Evolutionary conservation across 805 yeast species (phyloP).

Genomic region (Nakazawaea anatomiae): DNA sequence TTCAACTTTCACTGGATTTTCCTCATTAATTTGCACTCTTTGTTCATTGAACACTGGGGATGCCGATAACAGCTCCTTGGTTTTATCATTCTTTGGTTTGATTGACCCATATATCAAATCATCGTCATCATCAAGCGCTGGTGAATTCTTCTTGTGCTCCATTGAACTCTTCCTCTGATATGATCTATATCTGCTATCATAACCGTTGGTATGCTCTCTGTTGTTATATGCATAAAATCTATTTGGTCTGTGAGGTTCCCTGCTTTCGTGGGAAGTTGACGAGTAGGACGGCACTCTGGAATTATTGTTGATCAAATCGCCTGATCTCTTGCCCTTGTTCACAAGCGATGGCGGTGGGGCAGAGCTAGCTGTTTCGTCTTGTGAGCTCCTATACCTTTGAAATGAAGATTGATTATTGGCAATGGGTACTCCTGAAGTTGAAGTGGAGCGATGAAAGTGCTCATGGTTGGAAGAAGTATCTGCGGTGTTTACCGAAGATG

Average conservation of each 20-base stretch:
- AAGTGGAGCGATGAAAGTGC: background rate
- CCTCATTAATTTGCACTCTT: background rate
- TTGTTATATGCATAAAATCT: background rate
- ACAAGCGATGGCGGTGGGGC: background rate
- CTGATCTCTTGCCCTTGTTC: background rate
- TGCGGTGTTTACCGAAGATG: slow-evolving; percentile 1
- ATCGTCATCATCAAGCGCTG: slow-evolving; percentile 4
- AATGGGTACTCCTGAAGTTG: slow-evolving; percentile 1
- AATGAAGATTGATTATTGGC: slow-evolving; percentile 1
- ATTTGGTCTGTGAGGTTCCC: background rate
- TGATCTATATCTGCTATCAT: slow-evolving; percentile 1
- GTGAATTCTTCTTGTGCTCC: background rate
- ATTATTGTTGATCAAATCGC: slow-evolving; percentile 1
- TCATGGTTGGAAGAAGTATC: background rate
- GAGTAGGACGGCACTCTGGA: background rate
- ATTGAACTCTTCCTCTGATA: background rate
- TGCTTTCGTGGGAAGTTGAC: background rate
- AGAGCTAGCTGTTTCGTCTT: background rate
- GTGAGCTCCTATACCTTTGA: slow-evolving; percentile 2
- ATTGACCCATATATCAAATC: slow-evolving; percentile 11
- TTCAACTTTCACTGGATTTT: background rate
- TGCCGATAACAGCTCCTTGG: background rate
- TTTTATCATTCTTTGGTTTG: background rate
- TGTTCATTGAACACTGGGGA: background rate
- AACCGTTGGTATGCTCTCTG: background rate